Percentiles rank a stretch among this genome's conserved stretches.
These are phyloP conservation scores for Gonium pectorale DNA, from an alignment of 139 green algal genomes.

Conservation along the genomic window DNA sequence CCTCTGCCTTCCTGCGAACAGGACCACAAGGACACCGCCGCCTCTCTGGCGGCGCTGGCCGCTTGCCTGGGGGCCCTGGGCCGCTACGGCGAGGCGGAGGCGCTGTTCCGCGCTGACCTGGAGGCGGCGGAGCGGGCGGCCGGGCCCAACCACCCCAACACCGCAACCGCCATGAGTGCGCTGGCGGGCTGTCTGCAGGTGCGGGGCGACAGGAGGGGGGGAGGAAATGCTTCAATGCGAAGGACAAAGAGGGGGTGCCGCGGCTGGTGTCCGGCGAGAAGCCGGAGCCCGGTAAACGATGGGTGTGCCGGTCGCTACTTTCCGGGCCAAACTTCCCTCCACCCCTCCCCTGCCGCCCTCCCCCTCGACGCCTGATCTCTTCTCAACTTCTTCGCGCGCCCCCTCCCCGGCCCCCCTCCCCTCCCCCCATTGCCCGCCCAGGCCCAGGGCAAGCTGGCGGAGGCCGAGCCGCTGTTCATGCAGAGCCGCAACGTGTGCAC, in stretches of 20 bases:
- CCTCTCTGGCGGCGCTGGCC: constrained; percentile 25
- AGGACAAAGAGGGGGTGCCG: no score
- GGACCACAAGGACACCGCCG: constrained; percentile 39
- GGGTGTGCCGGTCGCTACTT: no score
- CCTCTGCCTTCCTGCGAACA: not conserved
- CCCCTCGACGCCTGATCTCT: not conserved
- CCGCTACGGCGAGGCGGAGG: constrained; percentile 7
- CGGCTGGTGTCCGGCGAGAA: no score
- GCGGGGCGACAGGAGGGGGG: no score
- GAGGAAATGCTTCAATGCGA: no score
- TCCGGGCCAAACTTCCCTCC: no score
- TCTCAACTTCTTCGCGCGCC: not conserved
- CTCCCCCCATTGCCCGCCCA: not conserved
- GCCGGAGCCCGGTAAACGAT: no score
- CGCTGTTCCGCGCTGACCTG: constrained; percentile 30
- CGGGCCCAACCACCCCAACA: constrained; percentile 27
- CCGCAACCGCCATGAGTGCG: constrained; percentile 22
- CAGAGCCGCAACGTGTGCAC: constrained; percentile 8
- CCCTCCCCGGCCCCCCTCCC: not conserved
- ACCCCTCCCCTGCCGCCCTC: not conserved
- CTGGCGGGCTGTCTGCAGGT: constrained; percentile 39
- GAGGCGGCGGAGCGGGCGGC: not conserved
- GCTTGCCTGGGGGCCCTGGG: constrained; percentile 15
- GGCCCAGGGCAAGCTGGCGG: constrained; percentile 14
- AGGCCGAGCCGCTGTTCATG: constrained; percentile 38